These are phyloP conservation scores for Aspergillus brasiliensis DNA, from an alignment of 2,329 filamentous ascomycete genomes.

Conservation along the genomic window DNA sequence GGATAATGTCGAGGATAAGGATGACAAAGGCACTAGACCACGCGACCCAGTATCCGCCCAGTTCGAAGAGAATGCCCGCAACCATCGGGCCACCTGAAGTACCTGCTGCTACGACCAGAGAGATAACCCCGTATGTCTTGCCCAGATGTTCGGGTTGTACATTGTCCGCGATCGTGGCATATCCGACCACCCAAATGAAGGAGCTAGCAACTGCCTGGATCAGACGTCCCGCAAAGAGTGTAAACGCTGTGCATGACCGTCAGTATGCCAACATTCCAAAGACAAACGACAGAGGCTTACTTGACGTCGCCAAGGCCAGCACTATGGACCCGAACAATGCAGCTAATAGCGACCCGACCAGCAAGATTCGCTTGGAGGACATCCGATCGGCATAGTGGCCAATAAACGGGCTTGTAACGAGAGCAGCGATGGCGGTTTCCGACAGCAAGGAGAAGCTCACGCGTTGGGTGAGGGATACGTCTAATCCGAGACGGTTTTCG, in stretches of 20 bases:
- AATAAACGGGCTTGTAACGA: slow-evolving; percentile 26
- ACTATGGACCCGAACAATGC: slow-evolving; percentile 26
- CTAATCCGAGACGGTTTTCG: slow-evolving; percentile 28
- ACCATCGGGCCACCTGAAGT: slow-evolving; percentile 31
- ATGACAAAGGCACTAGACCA: slow-evolving; percentile 32
- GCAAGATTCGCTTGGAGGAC: slow-evolving; percentile 20
- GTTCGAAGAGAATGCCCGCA: slow-evolving; percentile 30
- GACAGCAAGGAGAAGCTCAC: slow-evolving; percentile 30
- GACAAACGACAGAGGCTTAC: slow-evolving; percentile 16
- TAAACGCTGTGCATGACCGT: not conserved
- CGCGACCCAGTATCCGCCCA: slow-evolving; percentile 32
- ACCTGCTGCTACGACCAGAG: slow-evolving; percentile 28
- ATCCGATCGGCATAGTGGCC: slow-evolving; percentile 25
- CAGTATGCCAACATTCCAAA: not conserved
- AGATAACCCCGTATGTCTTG: slow-evolving; percentile 28
- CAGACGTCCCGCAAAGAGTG: slow-evolving; percentile 29
- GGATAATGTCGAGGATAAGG: slow-evolving; percentile 29
- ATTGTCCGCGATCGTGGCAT: slow-evolving; percentile 30
- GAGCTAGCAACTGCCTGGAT: slow-evolving; percentile 30
- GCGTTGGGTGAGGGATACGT: slow-evolving; percentile 25
- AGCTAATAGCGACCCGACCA: slow-evolving; percentile 23
- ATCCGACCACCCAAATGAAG: slow-evolving; percentile 33
- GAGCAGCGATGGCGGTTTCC: slow-evolving; percentile 26
- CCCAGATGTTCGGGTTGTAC: slow-evolving; percentile 29
- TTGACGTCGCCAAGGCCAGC: slow-evolving; percentile 24